A percentile compares a stretch with the other conserved stretches of the same genome.
Conservation (phyloP, 1,284 basidiomycete genomes). For the Hypsizygus ulmarius region DNA sequence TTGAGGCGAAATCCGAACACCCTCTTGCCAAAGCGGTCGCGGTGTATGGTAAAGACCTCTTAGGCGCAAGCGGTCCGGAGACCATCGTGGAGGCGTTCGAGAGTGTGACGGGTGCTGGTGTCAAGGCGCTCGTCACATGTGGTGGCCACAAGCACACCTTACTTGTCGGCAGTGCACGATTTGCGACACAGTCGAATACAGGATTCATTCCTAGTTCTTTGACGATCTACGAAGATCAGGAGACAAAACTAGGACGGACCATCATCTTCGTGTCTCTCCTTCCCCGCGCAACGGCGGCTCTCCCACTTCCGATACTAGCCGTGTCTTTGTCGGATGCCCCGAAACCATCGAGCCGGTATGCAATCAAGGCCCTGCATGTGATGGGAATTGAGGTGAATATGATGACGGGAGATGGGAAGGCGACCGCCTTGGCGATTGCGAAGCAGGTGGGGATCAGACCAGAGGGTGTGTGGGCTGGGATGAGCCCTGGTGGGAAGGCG, state of each 20-base stretch:
- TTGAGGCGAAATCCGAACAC: slow-evolving; percentile 93
- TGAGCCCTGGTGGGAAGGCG: slow-evolving; percentile 93
- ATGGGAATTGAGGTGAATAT: slow-evolving; percentile 92
- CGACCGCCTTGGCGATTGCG: slow-evolving; percentile 84
- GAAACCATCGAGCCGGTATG: slow-evolving; percentile 79
- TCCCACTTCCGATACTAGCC: slow-evolving; percentile 56
- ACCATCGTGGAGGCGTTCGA: slow-evolving; percentile 70
- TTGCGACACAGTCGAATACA: slow-evolving; percentile 55
- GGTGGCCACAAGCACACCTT: slow-evolving; percentile 50
- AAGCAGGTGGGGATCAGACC: slow-evolving; percentile 81
- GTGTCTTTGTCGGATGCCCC: slow-evolving; percentile 83
- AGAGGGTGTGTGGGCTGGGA: slow-evolving; percentile 81
- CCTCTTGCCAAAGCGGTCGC: slow-evolving; percentile 93
- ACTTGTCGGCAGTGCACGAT: slow-evolving; percentile 74
- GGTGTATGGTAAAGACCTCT: slow-evolving; percentile 68
- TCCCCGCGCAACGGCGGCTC: slow-evolving; percentile 32
- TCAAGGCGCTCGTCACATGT: slow-evolving; percentile 66
- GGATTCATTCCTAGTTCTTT: slow-evolving; percentile 57
- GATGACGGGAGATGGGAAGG: slow-evolving; percentile 87
- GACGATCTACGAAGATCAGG: slow-evolving; percentile 60
- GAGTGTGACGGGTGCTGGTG: slow-evolving; percentile 86
- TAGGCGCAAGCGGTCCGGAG: slow-evolving; percentile 46
- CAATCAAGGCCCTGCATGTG: slow-evolving; percentile 71
- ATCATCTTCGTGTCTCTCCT: slow-evolving; percentile 79
- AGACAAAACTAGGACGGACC: slow-evolving; percentile 74